Evolutionary conservation across 164 flowering plant species (phyloP).

Genomic region (grape (Vitis vinifera)): DNA sequence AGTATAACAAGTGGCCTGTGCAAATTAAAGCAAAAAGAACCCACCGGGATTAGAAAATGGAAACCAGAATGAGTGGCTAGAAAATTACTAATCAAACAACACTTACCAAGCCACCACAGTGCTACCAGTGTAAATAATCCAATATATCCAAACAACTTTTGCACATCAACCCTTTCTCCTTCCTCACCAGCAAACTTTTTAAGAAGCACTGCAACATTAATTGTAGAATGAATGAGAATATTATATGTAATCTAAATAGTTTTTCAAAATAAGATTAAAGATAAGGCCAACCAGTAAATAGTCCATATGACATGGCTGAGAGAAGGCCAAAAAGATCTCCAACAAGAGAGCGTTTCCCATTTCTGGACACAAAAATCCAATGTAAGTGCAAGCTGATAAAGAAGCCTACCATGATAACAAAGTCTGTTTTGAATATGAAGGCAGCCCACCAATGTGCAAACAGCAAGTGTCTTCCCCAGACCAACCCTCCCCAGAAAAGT

Average conservation of each 20-base stretch:
- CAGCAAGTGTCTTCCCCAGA: no score
- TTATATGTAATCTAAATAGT: not conserved
- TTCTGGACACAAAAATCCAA: conserved; percentile 49
- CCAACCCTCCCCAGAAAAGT: no score
- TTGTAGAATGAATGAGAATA: conserved; percentile 5
- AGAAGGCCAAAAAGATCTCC: conserved; percentile 98
- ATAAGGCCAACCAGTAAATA: conserved; percentile 78
- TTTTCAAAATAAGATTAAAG: not conserved
- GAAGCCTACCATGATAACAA: conserved; percentile 1
- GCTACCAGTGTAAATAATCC: conserved; percentile 90
- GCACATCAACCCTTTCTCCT: conserved; percentile 90
- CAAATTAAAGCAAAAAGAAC: not conserved
- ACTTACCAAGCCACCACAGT: conserved; percentile 99
- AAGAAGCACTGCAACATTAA: conserved; percentile 68
- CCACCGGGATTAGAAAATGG: no score
- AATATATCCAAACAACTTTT: conserved; percentile 94
- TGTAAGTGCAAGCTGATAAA: conserved; percentile 10
- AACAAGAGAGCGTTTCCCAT: conserved; percentile 79
- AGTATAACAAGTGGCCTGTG: no score
- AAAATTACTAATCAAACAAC: conserved; percentile 1
- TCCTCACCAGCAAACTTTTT: conserved; percentile 91
- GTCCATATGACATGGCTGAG: conserved; percentile 87
- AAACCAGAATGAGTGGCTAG: not conserved
- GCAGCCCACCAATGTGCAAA: not conserved
- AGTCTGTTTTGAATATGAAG: not conserved